Evolutionary conservation across 2,329 filamentous ascomycete genomes (phyloP).

Genomic region (Grosmannia serpens): DNA sequence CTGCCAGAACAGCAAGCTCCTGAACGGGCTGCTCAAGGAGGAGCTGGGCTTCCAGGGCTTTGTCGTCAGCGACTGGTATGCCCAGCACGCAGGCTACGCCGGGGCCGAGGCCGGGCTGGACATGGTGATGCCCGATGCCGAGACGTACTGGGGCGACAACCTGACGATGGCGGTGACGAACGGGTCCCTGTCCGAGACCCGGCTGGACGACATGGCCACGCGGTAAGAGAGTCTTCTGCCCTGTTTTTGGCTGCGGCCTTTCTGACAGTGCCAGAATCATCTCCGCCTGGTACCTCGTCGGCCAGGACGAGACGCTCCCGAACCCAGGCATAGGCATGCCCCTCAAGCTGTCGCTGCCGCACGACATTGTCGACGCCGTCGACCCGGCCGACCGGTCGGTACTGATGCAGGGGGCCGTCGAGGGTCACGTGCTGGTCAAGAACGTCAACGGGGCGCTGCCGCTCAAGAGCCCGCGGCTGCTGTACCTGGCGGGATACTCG

Average conservation of each 20-base stretch:
- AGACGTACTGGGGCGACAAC: constrained; percentile 35
- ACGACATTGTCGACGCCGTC: constrained; percentile 36
- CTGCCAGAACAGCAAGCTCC: constrained; percentile 55
- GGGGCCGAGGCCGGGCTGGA: constrained; percentile 56
- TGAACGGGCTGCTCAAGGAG: constrained; percentile 55
- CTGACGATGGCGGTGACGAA: constrained; percentile 46
- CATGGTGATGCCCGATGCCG: constrained; percentile 51
- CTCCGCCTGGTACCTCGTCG: not conserved
- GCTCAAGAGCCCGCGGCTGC: constrained; percentile 41
- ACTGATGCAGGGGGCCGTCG: constrained; percentile 41
- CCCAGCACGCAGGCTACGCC: constrained; percentile 51
- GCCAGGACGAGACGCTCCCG: constrained; percentile 12
- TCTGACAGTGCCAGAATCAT: not conserved
- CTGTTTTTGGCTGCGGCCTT: constrained; percentile 23
- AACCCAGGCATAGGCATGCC: constrained; percentile 40
- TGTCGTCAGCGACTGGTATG: constrained; percentile 56
- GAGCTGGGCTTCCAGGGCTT: constrained; percentile 53
- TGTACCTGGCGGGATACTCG: constrained; percentile 46
- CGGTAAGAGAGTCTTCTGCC: constrained; percentile 29
- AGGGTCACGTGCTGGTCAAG: constrained; percentile 65
- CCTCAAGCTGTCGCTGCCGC: constrained; percentile 41
- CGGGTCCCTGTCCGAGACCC: constrained; percentile 40
- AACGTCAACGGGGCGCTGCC: constrained; percentile 55
- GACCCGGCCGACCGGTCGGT: constrained; percentile 29
- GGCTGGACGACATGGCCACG: constrained; percentile 63